These are phyloP conservation scores for Suillus subluteus DNA, from an alignment of 768 basidiomycete genomes.

Conservation along the genomic window DNA sequence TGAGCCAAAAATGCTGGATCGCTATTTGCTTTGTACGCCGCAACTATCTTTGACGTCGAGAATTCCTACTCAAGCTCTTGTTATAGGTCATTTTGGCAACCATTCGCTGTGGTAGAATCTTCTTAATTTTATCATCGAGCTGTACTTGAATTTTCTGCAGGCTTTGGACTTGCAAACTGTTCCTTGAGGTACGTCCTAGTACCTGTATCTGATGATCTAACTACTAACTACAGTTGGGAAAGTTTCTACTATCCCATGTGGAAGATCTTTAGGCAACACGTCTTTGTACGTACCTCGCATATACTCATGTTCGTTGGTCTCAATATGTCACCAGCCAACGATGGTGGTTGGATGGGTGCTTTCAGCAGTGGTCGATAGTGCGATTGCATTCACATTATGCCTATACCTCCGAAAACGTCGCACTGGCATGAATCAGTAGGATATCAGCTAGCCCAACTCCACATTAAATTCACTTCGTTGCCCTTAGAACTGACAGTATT, in stretches of 20 bases:
- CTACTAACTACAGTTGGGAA: not conserved
- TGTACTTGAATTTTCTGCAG: conserved; percentile 5
- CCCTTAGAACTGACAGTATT: conserved; percentile 19
- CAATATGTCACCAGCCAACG: conserved; percentile 11
- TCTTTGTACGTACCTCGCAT: conserved; percentile 13
- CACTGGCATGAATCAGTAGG: conserved; percentile 15
- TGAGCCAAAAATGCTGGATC: conserved; percentile 15
- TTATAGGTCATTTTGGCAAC: conserved; percentile 14
- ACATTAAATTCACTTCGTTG: not conserved
- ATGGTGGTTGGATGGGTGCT: conserved; percentile 19
- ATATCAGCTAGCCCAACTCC: not conserved
- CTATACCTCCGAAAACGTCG: conserved; percentile 16
- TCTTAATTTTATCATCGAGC: not conserved
- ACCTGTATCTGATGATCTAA: too few relatives aligned
- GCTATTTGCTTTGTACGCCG: conserved; percentile 19
- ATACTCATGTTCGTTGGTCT: not conserved
- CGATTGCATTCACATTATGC: not conserved
- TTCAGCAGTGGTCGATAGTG: not conserved
- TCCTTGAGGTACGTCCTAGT: not conserved
- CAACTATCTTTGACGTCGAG: not conserved
- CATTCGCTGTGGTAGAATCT: conserved; percentile 14
- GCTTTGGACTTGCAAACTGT: conserved; percentile 15
- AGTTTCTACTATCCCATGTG: conserved; percentile 15
- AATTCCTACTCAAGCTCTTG: not conserved
- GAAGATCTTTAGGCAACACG: conserved; percentile 3